Evolutionary conservation across 257 asterid species (phyloP), one percentile per base, ranked within the genome.

Genomic region (Jacaranda copaia): DNA sequence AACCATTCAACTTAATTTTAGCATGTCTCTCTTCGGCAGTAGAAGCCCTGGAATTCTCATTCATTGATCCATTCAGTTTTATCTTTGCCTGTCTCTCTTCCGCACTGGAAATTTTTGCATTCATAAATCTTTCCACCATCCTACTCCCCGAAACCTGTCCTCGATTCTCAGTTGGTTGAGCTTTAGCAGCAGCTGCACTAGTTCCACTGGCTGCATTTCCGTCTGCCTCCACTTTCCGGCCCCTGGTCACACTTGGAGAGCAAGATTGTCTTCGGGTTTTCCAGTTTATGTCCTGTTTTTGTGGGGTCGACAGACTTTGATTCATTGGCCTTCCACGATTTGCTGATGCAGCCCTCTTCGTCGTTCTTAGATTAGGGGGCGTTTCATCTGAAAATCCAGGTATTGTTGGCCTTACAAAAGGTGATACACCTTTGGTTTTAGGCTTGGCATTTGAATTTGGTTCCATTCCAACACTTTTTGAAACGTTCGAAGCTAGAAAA

Each of bases 71-170:
- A 11, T 18, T 77, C 78, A 85, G 72, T 59, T 80, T 88, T 39
- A 73, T 15, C 13, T 80, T 83, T 68, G 71, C 55, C 39, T 52
- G 79, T 46, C 51, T 84, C 38, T 86, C 85, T 16, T 79, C 84
- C 1, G 58, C 78, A 11, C 39, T 82, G 4, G 89, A 88, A 68
- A 75, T 84, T 70, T 96, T 75, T 5, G 97, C 90, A 36, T 82
- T 88, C 87, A 93, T 73, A 68, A 93, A 88, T 79, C 80, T 89
- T 68, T 93, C 97, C 77, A 93, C 90, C 97, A 93, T 93, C 61
- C 83, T 70, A 64, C 98, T 91, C 11, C 98, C 98, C 73, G 86
- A 9, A 57, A 93, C 88, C 36, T 89, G 95, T 46, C 74, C 79
- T 62, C 79, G 58, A 35, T 67, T 87, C 48, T 82, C 85, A 14